Evolutionary conservation across 2,329 filamentous ascomycete genomes (phyloP).

Genomic region (Cylindrodendrum hubeiense): DNA sequence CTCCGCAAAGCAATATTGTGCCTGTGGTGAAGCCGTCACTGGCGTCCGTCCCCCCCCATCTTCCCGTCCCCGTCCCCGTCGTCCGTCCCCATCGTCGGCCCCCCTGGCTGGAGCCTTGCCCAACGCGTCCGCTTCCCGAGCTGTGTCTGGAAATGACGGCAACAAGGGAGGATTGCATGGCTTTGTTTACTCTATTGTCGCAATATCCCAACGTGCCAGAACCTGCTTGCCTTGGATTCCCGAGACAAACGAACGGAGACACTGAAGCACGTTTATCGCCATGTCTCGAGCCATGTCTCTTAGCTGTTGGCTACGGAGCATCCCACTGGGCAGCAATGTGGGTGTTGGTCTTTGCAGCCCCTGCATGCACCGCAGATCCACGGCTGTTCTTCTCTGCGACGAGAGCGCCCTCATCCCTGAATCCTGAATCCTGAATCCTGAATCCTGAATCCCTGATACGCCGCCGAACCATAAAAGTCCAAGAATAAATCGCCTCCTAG

Average conservation of each 20-base stretch:
- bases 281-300: neutral
- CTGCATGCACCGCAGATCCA: conserved; percentile 29
- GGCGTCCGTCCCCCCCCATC: neutral
- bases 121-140: no score
- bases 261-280: neutral
- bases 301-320: neutral
- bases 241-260: neutral
- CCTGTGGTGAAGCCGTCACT: conserved; percentile 6
- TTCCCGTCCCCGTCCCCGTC: no score
- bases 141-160: neutral
- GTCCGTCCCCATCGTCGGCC: neutral
- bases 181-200: no score
- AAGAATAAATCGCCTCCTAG: conserved; percentile 2
- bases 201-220: conserved; percentile 4
- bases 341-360: neutral
- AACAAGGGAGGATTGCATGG: neutral
- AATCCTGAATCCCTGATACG: conserved; percentile 25
- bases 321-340: neutral
- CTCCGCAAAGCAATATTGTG: conserved; percentile 1
- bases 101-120: neutral
- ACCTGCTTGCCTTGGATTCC: neutral
- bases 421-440: conserved; percentile 15
- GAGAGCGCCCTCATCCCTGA: conserved; percentile 8
- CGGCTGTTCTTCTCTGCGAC: neutral
- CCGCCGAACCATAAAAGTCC: conserved; percentile 5